Evolutionary conservation across 768 basidiomycete species (phyloP), one percentile per base, ranked within the genome.

Genomic region (Mycena alexandri): DNA sequence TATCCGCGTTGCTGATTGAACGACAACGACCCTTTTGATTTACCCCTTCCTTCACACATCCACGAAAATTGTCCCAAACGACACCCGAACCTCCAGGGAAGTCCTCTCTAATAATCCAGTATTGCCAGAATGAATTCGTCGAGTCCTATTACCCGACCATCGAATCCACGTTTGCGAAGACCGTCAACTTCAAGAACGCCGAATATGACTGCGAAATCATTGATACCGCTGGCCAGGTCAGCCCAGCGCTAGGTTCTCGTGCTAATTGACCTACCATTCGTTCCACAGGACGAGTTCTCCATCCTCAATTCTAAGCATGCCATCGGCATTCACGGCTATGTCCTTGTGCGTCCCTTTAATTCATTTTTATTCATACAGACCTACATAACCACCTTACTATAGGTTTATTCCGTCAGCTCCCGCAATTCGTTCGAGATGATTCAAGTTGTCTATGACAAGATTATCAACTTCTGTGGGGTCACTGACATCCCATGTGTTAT

Each of bases 161-260:
- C 77, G 97, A 99, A 80, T 90, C 87, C 72, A 95, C 93, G n/a
- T 93, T 92, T 79, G 86, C 90, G 59, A 99, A 98, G 85, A 90
- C 86, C 65, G 90, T 99, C 76, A 87, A 86, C 63, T 92, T 93
- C 83, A 94, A 94, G 69, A 96, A 95, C 56, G 85, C 91, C 44
- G 94, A 97, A 75, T 99, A 96, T 75, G 92, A 96, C 70, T 96
- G 95, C 81, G 96, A 98, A 81, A 98, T 99, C 83, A 95, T 98
- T 74, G 97, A 99, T 79, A 98, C 95, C 72, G 97, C 97, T 62
- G 97, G 97, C 46, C 97, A 99, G 89, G 96, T 94, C 63, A 71
- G 88, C 77, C 47, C 48, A 11, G 12, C 9, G 52, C 38, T 63
- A 63, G 61, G 41, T 59, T 24, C n/a, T 0, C 61, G 55, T 34